Conservation (phyloP, 1,139 yeast genomes). For the Keqinozyma sinolaborantium region DNA sequence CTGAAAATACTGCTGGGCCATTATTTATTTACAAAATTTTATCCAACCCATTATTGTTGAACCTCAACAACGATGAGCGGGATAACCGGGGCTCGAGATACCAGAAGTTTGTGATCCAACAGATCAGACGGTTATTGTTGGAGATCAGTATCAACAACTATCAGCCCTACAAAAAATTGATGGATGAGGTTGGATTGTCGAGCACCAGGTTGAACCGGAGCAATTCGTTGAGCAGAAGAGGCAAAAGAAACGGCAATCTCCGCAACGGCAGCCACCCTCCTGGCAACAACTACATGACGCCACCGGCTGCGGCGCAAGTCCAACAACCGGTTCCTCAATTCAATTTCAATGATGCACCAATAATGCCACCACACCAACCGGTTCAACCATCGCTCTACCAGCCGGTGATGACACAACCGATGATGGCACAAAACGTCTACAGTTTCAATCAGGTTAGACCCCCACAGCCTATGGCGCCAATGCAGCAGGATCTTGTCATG, state of each 20-base stretch:
- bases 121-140: slow-evolving; percentile 58
- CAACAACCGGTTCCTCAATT: too few relatives aligned
- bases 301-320: slow-evolving; percentile 2
- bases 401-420: slow-evolving; percentile 1
- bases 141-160: slow-evolving; percentile 52
- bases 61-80: slow-evolving; percentile 22
- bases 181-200: slow-evolving; percentile 87
- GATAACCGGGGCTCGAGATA: slow-evolving; percentile 33
- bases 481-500: slow-evolving; percentile 35
- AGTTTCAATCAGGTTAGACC: neutral
- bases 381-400: slow-evolving; percentile 2
- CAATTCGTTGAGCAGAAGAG: slow-evolving; percentile 18
- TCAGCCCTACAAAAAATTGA: slow-evolving; percentile 79
- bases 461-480: slow-evolving; percentile 5
- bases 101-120: slow-evolving; percentile 54
- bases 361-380: slow-evolving; percentile 2
- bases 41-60: slow-evolving; percentile 55
- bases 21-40: slow-evolving; percentile 79
- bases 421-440: slow-evolving; percentile 1
- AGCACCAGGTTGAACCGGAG: slow-evolving; percentile 32
- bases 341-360: slow-evolving; percentile 3
- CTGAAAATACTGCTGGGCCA: slow-evolving; percentile 66
- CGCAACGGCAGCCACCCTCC: neutral
- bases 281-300: neutral
- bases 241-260: slow-evolving; percentile 6